These are phyloP conservation scores for Microcyclosporella mali DNA, from an alignment of 2,329 filamentous ascomycete species.

Conservation along the genomic window DNA sequence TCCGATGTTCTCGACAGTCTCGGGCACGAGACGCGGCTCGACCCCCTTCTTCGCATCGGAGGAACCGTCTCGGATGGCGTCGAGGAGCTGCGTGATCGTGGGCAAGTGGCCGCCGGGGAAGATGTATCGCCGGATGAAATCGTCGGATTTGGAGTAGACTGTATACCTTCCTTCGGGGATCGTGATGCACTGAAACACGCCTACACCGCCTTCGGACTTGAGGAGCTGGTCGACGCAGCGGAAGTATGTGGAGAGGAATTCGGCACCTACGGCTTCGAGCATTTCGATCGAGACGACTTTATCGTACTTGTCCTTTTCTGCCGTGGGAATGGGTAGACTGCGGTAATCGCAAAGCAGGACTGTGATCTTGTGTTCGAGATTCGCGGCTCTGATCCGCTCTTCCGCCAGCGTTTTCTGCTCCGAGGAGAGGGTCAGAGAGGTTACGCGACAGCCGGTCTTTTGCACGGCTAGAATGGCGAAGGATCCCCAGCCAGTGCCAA, in stretches of 20 bases:
- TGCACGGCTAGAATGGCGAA: conserved; percentile 65
- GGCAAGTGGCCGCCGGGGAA: conserved; percentile 71
- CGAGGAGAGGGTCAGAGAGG: conserved; percentile 60
- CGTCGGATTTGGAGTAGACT: conserved; percentile 59
- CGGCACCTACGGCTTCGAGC: conserved; percentile 66
- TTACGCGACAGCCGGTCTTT: conserved; percentile 61
- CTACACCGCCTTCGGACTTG: conserved; percentile 60
- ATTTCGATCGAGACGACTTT: conserved; percentile 72
- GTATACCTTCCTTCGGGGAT: conserved; percentile 64
- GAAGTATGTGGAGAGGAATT: conserved; percentile 64
- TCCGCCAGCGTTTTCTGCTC: conserved; percentile 66
- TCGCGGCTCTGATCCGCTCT: conserved; percentile 55
- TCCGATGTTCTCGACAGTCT: conserved; percentile 65
- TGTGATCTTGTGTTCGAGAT: conserved; percentile 55
- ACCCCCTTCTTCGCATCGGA: conserved; percentile 39
- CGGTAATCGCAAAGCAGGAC: conserved; percentile 66
- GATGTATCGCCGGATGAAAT: conserved; percentile 72
- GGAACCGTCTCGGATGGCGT: conserved; percentile 57
- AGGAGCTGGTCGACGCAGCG: conserved; percentile 56
- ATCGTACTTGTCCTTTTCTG: conserved; percentile 48
- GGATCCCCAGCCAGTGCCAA: conserved; percentile 70
- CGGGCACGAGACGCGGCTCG: conserved; percentile 50
- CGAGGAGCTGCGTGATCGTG: conserved; percentile 59
- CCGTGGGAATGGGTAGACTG: conserved; percentile 46
- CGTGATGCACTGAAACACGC: conserved; percentile 70